phyloP scores from a whole-genome alignment of 768 basidiomycete genomes.

The Suillus subaureus region DNA sequence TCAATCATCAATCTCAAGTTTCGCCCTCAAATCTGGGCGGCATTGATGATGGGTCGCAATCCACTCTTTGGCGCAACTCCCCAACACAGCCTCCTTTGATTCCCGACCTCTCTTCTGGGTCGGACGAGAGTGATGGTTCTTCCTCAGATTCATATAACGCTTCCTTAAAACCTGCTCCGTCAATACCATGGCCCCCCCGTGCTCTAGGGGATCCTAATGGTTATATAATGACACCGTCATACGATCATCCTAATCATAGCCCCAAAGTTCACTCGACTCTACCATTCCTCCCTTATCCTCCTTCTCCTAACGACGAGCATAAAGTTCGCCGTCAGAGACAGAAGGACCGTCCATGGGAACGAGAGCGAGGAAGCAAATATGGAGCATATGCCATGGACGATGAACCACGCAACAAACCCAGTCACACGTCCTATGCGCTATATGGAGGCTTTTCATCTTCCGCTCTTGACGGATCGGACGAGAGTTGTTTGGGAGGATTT shows the following conservation, averaged over 20 bases:
- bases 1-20: constrained; percentile 11
- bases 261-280: constrained; percentile 5
- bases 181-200: constrained; percentile 21
- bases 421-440: constrained; percentile 11
- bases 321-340: constrained; percentile 18
- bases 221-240: constrained; percentile 3
- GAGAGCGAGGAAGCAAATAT: constrained; percentile 14
- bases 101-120: constrained; percentile 61
- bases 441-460: constrained; percentile 5
- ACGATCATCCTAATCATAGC: constrained; percentile 9
- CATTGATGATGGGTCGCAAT: constrained; percentile 17
- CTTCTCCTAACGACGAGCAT: constrained; percentile 10
- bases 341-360: constrained; percentile 17
- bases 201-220: constrained; percentile 15
- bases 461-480: constrained; percentile 11
- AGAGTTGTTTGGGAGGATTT: constrained; percentile 22
- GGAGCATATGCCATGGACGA: constrained; percentile 11
- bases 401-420: constrained; percentile 13
- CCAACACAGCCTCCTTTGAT: constrained; percentile 50
- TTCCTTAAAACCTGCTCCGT: constrained; percentile 22
- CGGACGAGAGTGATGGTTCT: constrained; percentile 65
- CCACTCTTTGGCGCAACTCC: constrained; percentile 15
- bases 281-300: constrained; percentile 14
- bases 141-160: constrained; percentile 28
- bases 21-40: constrained; percentile 4